phyloP scores from a whole-genome alignment of 116 monocot species.

The Phalaenopsis hybrid region DNA sequence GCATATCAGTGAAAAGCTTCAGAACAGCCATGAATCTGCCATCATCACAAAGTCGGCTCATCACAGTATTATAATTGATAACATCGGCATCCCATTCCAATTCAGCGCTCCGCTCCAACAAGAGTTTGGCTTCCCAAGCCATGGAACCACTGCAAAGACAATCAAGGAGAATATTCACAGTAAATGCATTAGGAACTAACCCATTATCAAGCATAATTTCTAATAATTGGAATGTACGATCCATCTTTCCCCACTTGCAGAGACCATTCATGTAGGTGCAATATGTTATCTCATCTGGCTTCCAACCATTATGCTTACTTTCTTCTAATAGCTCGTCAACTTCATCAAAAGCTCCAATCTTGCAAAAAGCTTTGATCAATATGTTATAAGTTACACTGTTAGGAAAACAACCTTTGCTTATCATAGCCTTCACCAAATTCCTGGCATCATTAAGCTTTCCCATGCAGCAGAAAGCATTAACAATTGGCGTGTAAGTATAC shows the following conservation, averaged over 20 bases:
- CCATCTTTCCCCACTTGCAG: slow-evolving; percentile 17
- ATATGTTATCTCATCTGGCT: slow-evolving; percentile 28
- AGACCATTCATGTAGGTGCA: slow-evolving; percentile 30
- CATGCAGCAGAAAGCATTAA: slow-evolving; percentile 24
- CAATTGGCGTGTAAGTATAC: slow-evolving; percentile 21
- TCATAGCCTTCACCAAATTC: slow-evolving; percentile 18
- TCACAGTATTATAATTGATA: slow-evolving; percentile 33
- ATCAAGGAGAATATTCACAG: slow-evolving; percentile 31
- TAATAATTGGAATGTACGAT: slow-evolving; percentile 13
- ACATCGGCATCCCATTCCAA: slow-evolving; percentile 32
- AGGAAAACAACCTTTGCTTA: slow-evolving; percentile 15
- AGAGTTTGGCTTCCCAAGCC: slow-evolving; percentile 17
- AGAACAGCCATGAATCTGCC: slow-evolving; percentile 13
- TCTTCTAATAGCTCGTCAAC: slow-evolving; percentile 19
- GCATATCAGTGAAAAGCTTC: slow-evolving; percentile 28
- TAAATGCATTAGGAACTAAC: slow-evolving; percentile 20
- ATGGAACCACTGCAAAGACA: slow-evolving; percentile 22
- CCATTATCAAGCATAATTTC: slow-evolving; percentile 20
- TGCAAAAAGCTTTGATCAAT: slow-evolving; percentile 28
- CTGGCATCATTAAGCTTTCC: slow-evolving; percentile 18
- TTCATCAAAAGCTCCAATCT: slow-evolving; percentile 20
- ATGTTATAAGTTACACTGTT: slow-evolving; percentile 27
- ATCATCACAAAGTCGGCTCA: slow-evolving; percentile 27
- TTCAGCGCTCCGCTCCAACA: slow-evolving; percentile 25
- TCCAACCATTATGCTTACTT: slow-evolving; percentile 21